Evolutionary conservation across 331 rosid species (phyloP).

Genomic region (Pyrus hybrid): DNA sequence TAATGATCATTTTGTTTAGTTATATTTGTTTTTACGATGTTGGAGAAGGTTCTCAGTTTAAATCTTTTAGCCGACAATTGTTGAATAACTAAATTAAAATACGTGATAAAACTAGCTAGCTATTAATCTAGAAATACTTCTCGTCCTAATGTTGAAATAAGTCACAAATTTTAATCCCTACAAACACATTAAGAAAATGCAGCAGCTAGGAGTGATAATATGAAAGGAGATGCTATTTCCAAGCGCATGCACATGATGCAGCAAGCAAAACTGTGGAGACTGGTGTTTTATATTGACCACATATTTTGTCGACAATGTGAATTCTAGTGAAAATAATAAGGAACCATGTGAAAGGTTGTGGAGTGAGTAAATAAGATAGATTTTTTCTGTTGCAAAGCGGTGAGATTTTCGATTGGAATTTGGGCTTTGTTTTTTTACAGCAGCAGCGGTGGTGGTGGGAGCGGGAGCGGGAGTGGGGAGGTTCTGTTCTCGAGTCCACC

Average conservation of each 20-base stretch:
- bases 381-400: background rate
- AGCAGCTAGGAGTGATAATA: background rate
- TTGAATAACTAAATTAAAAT: background rate
- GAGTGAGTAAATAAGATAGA: background rate
- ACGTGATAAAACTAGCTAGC: background rate
- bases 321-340: background rate
- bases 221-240: conserved; percentile 18
- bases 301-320: conserved; percentile 19
- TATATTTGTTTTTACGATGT: background rate
- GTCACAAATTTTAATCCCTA: background rate
- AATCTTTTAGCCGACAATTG: background rate
- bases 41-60: background rate
- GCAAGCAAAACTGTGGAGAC: conserved; percentile 8
- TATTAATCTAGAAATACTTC: background rate
- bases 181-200: background rate
- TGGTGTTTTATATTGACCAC: conserved; percentile 10
- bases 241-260: conserved; percentile 42
- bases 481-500: background rate
- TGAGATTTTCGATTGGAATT: conserved; percentile 15
- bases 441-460: background rate
- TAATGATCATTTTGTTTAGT: too few species aligned
- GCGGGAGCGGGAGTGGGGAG: background rate
- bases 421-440: conserved; percentile 8
- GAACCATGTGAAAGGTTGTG: background rate
- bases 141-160: background rate